Percentiles rank a stretch among this genome's conserved stretches.
These are phyloP conservation scores for Trametes polyzona DNA, from an alignment of 1,284 basidiomycete genomes.

Conservation along the genomic window DNA sequence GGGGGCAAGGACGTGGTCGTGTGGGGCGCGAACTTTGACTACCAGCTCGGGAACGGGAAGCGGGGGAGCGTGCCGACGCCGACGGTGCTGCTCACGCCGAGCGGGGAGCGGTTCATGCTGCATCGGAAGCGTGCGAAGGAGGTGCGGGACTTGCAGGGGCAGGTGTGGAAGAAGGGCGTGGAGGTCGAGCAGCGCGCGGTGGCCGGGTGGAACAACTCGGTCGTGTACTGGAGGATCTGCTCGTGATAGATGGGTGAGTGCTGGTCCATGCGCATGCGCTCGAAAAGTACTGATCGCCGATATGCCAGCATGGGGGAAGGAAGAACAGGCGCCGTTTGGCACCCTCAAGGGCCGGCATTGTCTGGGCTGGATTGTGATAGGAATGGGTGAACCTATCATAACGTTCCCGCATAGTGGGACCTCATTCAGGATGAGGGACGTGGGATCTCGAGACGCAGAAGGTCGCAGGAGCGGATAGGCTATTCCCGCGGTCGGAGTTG, in stretches of 20 bases:
- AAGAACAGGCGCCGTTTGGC: no score
- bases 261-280: no score
- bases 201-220: conserved; percentile 64
- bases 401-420: no score
- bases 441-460: conserved; percentile 10
- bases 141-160: conserved; percentile 69
- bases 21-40: conserved; percentile 76
- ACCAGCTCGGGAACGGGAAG: conserved; percentile 87
- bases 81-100: conserved; percentile 51
- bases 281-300: no score
- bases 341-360: no score
- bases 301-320: no score
- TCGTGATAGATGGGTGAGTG: no score
- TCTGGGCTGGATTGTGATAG: no score
- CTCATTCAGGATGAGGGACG: neutral
- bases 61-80: conserved; percentile 77
- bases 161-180: conserved; percentile 66
- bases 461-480: neutral
- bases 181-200: conserved; percentile 73
- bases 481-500: conserved; percentile 13
- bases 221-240: conserved; percentile 77
- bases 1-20: conserved; percentile 65
- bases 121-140: conserved; percentile 49
- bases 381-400: no score
- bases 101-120: conserved; percentile 63